Evolutionary conservation across 352 stramenopile species (phyloP), one percentile per base, ranked within the genome.

Genomic region (Phytophthora pistaciae): DNA sequence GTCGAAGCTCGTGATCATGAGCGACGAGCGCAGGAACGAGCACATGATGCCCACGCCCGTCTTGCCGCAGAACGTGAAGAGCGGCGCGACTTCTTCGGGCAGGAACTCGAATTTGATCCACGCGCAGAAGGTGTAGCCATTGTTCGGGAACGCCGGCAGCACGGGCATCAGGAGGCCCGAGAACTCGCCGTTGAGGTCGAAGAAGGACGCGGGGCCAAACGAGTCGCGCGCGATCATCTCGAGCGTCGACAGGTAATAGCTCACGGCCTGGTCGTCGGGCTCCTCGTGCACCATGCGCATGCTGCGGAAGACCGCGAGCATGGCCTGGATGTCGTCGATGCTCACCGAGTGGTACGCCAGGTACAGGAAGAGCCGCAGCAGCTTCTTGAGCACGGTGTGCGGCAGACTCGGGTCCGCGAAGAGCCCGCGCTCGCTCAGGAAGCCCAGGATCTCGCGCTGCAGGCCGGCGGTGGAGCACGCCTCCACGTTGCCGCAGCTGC

Each of bases 181-280:
- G 44, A 83, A 91, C 42, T 94, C 84, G 56, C 87, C 88, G 40
- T 85, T 94, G 2, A 96, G 71, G 48, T 96, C 88, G 52, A 96
- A 93, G 67, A 93, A 96, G n/a, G 84, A 92, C 23, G 85, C 82
- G 7, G 88, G 88, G 0, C 88, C 88, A 40, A 94, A 92, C 66
- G 87, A 93, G 55, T 94, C 88, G 29, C 88, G 82, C 38, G 88
- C 88, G 56, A 96, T 94, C 85, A 96, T 93, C 73, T 96, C 88
- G 56, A 96, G 78, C 38, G 88, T 93, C 20, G 88, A 85, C 56
- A 96, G 65, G 49, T 93, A 96, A 48, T 87, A 92, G 58, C 87
- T 91, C 60, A 96, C 80, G 5, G 85, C 76, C 23, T 83, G 69
- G 66, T 96, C 88, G 36, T 94, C 82, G 0, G 87, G 87, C 36